A percentile compares a stretch with the other conserved stretches of the same genome.
phyloP scores from a whole-genome alignment of 2,329 filamentous ascomycete species.

The Colletotrichum sp. region DNA sequence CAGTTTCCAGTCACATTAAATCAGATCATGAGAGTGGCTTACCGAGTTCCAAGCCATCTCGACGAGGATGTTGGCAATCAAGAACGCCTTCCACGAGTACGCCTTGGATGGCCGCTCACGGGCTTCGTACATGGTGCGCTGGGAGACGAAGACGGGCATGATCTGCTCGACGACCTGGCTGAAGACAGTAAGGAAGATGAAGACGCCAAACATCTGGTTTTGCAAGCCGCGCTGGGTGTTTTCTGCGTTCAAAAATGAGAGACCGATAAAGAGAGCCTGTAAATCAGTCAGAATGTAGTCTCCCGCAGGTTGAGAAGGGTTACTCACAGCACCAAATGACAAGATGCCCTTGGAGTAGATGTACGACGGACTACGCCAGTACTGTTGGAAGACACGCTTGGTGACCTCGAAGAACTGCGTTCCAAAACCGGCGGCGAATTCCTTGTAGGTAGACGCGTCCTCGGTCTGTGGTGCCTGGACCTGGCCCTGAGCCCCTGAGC shows the following conservation, averaged over 20 bases:
- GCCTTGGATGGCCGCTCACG: constrained; percentile 71
- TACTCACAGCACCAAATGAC: constrained; percentile 20
- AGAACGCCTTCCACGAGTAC: constrained; percentile 73
- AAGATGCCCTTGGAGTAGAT: constrained; percentile 60
- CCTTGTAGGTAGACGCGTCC: constrained; percentile 30
- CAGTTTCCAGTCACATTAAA: too few relatives aligned
- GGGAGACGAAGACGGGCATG: constrained; percentile 73
- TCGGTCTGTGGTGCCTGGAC: not conserved
- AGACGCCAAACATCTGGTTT: constrained; percentile 74
- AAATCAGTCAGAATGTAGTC: not conserved
- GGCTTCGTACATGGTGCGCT: constrained; percentile 73
- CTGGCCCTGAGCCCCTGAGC: not conserved
- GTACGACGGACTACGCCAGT: constrained; percentile 57
- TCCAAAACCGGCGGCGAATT: constrained; percentile 33
- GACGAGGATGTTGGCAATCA: constrained; percentile 64
- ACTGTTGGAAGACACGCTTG: constrained; percentile 39
- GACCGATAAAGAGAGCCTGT: constrained; percentile 67
- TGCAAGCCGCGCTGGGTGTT: constrained; percentile 70
- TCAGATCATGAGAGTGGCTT: constrained; percentile 34
- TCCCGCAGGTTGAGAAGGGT: not conserved
- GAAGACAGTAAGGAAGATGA: constrained; percentile 76
- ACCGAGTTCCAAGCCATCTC: constrained; percentile 73
- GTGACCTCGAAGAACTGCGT: constrained; percentile 37
- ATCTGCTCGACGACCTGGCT: constrained; percentile 68
- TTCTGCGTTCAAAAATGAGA: constrained; percentile 68